Evolutionary conservation across 805 yeast genomes (phyloP).

Genomic region (Candida alai): DNA sequence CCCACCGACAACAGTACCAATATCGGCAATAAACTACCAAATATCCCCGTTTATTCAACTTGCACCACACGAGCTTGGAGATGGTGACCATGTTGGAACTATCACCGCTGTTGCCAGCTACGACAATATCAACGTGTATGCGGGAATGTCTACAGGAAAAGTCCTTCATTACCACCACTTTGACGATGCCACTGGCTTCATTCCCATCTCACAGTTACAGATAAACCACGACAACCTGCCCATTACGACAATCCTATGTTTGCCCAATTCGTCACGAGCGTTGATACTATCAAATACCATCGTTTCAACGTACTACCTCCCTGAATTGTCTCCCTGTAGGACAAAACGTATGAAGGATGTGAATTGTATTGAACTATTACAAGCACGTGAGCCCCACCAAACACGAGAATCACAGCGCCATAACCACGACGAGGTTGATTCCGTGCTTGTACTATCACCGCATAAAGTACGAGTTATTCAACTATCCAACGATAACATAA

Average conservation of each 20-base stretch:
- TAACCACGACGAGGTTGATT: no score
- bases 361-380: conserved; percentile 26
- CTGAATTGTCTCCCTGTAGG: conserved; percentile 36
- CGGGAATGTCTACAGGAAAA: conserved; percentile 35
- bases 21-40: conserved; percentile 5
- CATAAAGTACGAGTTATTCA: conserved; percentile 30
- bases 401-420: no score
- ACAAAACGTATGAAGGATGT: conserved; percentile 35
- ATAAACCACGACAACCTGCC: conserved; percentile 12
- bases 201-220: conserved; percentile 23
- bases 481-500: conserved; percentile 21
- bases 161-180: conserved; percentile 37
- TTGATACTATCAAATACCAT: conserved; percentile 25
- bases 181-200: conserved; percentile 35
- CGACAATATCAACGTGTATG: conserved; percentile 27
- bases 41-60: conserved; percentile 4
- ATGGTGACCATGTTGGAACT: no score
- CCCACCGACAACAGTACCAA: no score
- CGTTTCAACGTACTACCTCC: conserved; percentile 26
- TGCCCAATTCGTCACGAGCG: conserved; percentile 21
- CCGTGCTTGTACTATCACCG: conserved; percentile 28
- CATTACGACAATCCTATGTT: conserved; percentile 22
- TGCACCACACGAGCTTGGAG: no score
- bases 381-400: conserved; percentile 10
- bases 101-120: conserved; percentile 20